Conservation (phyloP, 2,329 filamentous ascomycete species). For the Neocucurbitaria cava region DNA sequence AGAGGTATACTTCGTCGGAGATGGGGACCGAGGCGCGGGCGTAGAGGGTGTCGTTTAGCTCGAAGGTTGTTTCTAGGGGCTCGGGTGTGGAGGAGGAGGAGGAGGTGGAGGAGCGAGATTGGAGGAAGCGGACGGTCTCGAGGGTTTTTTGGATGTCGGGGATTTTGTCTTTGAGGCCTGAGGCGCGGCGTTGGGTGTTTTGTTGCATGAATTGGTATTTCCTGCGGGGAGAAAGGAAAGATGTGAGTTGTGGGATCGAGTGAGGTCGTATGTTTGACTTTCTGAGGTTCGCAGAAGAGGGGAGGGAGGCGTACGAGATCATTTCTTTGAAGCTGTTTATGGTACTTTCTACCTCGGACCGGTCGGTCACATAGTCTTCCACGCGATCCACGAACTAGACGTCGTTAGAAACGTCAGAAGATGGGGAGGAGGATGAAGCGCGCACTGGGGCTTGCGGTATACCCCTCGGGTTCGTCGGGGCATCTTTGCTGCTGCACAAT, state of each 20-base stretch:
- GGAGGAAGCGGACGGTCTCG: conserved; percentile 87
- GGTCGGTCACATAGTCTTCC: conserved; percentile 82
- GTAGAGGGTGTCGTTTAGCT: conserved; percentile 95
- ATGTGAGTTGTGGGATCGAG: not conserved
- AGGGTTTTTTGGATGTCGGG: conserved; percentile 96
- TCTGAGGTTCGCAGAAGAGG: too few relatives aligned
- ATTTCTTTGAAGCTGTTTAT: conserved; percentile 89
- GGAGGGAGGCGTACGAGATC: conserved; percentile 71
- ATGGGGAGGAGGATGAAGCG: not conserved
- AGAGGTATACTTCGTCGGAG: conserved; percentile 92
- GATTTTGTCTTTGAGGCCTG: conserved; percentile 89
- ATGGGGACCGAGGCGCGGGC: conserved; percentile 83
- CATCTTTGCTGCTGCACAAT: conserved; percentile 47
- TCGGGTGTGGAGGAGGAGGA: too few relatives aligned
- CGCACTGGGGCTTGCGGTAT: conserved; percentile 63
- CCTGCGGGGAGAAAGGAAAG: conserved; percentile 56
- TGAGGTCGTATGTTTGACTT: too few relatives aligned
- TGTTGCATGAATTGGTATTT: conserved; percentile 99
- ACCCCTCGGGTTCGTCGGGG: conserved; percentile 76
- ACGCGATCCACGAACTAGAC: conserved; percentile 79
- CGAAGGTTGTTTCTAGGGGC: conserved; percentile 89
- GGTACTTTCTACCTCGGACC: conserved; percentile 80
- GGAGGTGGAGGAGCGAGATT: too few relatives aligned
- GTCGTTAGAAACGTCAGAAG: not conserved
- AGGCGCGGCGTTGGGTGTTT: conserved; percentile 83